phyloP scores from a whole-genome alignment of 1,139 yeast species.

The Saccharomyces hybrid region DNA sequence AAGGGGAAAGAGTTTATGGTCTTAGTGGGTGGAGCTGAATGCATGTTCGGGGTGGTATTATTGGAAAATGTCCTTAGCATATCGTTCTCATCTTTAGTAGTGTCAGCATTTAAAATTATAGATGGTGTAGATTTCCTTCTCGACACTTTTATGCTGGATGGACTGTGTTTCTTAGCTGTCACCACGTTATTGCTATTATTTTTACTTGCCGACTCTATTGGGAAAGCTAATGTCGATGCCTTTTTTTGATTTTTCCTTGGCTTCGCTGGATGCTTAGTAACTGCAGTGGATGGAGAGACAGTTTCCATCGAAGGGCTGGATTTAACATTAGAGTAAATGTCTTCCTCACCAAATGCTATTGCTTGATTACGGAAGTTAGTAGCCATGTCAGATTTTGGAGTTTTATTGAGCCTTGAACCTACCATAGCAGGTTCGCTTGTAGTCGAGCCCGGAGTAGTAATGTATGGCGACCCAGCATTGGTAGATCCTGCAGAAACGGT shows the following conservation, averaged over 20 bases:
- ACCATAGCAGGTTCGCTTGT: conserved; percentile 1
- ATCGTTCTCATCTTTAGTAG: not conserved
- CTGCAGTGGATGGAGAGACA: not conserved
- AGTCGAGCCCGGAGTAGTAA: not conserved
- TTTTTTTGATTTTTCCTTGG: not conserved
- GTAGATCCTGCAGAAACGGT: not conserved
- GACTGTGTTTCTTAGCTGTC: not conserved
- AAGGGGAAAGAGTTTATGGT: not conserved
- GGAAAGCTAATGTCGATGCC: not conserved
- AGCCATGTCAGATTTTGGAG: not conserved
- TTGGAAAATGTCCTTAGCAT: not conserved
- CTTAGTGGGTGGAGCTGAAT: not conserved
- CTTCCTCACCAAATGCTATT: not conserved
- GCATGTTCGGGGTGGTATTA: conserved; percentile 1
- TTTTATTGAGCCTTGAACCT: not conserved
- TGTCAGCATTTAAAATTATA: not conserved
- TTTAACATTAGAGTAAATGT: not conserved
- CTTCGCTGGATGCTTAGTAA: not conserved
- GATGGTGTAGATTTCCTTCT: not conserved
- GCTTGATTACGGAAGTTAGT: not conserved
- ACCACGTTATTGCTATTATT: not conserved
- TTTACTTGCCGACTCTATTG: not conserved
- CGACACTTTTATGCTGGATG: not conserved
- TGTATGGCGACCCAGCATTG: not conserved
- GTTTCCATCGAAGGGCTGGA: not conserved